Evolutionary conservation across 2,329 filamentous ascomycete species (phyloP).

Genomic region (Penicillium sp.): DNA sequence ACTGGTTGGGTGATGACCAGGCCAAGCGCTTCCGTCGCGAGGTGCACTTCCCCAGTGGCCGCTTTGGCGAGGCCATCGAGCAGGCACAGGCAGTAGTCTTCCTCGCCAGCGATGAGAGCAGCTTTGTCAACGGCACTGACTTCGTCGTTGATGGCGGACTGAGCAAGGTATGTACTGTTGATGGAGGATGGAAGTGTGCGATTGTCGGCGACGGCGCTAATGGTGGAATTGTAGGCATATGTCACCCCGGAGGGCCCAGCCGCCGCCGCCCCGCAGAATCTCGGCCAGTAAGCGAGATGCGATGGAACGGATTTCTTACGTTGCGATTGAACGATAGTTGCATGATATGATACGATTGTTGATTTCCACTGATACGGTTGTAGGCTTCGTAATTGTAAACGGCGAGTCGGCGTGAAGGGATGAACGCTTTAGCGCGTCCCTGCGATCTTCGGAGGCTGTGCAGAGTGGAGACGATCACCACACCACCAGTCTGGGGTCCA

Average conservation of each 20-base stretch:
- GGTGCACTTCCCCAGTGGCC: slow-evolving; percentile 82
- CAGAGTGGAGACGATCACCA: neutral
- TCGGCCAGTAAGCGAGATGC: slow-evolving; percentile 28
- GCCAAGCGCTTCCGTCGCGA: slow-evolving; percentile 78
- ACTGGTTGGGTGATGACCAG: slow-evolving; percentile 86
- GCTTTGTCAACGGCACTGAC: slow-evolving; percentile 67
- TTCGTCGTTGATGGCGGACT: slow-evolving; percentile 96
- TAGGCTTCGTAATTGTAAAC: neutral
- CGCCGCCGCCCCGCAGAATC: slow-evolving; percentile 53
- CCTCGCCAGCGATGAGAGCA: slow-evolving; percentile 17
- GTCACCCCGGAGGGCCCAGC: slow-evolving; percentile 60
- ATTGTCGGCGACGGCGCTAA: slow-evolving; percentile 12
- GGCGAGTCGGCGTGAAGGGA: neutral
- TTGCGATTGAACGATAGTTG: neutral
- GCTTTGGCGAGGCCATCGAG: slow-evolving; percentile 91
- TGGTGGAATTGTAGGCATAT: slow-evolving; percentile 58
- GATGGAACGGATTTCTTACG: slow-evolving; percentile 4
- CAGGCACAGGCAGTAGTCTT: slow-evolving; percentile 79
- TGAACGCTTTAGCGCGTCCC: neutral
- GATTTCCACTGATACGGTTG: neutral
- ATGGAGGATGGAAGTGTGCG: neutral
- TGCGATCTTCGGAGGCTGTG: neutral
- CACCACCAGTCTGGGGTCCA: neutral
- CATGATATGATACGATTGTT: neutral
- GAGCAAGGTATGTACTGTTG: slow-evolving; percentile 54